Conservation (phyloP, 1,284 basidiomycete genomes). For the Apiotrichum laibachii region DNA sequence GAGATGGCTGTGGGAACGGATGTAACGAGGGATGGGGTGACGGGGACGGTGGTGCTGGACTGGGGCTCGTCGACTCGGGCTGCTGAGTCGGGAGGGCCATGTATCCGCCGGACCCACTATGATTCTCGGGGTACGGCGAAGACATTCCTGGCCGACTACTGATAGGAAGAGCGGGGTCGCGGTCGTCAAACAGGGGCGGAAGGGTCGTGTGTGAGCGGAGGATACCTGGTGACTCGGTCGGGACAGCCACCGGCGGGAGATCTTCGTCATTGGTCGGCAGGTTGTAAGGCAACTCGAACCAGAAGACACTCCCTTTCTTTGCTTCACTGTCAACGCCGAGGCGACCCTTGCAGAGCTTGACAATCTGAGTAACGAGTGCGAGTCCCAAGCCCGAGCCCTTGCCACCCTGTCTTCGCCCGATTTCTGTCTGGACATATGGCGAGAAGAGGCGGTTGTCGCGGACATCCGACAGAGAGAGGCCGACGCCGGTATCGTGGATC, state of each 20-base stretch:
- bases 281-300: slow-evolving; percentile 20
- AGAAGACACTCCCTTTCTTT: slow-evolving; percentile 46
- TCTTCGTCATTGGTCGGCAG: background rate
- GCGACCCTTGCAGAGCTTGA: slow-evolving; percentile 75
- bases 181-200: too few relatives aligned
- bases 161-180: too few relatives aligned
- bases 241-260: background rate
- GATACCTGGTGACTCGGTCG: background rate
- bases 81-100: too few relatives aligned
- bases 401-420: slow-evolving; percentile 73
- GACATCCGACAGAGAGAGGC: slow-evolving; percentile 69
- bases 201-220: too few relatives aligned
- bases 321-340: slow-evolving; percentile 58
- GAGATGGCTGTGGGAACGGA: too few relatives aligned
- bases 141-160: too few relatives aligned
- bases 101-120: too few relatives aligned
- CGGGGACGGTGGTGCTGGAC: too few relatives aligned
- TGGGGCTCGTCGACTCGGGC: too few relatives aligned
- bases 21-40: too few relatives aligned
- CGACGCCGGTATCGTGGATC: slow-evolving; percentile 74
- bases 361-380: slow-evolving; percentile 83
- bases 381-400: slow-evolving; percentile 83
- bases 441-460: slow-evolving; percentile 55
- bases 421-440: slow-evolving; percentile 52
- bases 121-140: too few relatives aligned